These are phyloP conservation scores for Ascochyta koolunga DNA, from an alignment of 2,329 filamentous ascomycete species.

Conservation along the genomic window DNA sequence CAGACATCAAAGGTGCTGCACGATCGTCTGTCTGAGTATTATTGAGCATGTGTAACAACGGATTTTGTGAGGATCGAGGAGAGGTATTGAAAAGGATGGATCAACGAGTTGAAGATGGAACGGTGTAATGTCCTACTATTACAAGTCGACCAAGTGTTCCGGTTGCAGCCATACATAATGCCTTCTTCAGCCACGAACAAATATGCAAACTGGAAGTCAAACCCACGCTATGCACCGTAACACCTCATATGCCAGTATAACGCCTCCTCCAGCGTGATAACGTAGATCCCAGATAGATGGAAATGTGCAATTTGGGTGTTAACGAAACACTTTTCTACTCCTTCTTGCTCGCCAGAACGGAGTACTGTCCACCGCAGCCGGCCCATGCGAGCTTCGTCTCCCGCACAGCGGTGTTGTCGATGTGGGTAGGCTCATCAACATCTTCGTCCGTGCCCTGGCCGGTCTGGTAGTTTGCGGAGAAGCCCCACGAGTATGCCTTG, in stretches of 20 bases:
- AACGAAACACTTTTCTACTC: conserved; percentile 17
- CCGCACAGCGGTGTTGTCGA: conserved; percentile 83
- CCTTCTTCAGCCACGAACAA: conserved; percentile 3
- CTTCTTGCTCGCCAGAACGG: conserved; percentile 59
- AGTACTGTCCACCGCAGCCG: conserved; percentile 89
- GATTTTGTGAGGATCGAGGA: too few species aligned
- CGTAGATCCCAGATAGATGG: conserved; percentile 13
- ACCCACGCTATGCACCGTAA: conserved; percentile 24
- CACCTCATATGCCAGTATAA: conserved; percentile 31
- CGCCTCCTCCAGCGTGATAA: not conserved
- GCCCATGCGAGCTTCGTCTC: conserved; percentile 76
- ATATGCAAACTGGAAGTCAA: conserved; percentile 15
- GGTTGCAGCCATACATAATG: conserved; percentile 5
- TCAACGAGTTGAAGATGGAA: not conserved
- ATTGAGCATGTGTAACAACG: too few species aligned
- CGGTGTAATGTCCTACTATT: conserved; percentile 24
- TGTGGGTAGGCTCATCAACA: conserved; percentile 74
- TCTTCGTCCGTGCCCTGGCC: conserved; percentile 81
- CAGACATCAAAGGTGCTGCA: too few species aligned
- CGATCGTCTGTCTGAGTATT: too few species aligned
- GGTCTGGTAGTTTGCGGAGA: conserved; percentile 80
- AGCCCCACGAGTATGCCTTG: conserved; percentile 79
- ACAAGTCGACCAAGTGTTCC: conserved; percentile 18
- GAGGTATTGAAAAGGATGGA: not conserved
- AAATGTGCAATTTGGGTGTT: conserved; percentile 13